phyloP scores from a whole-genome alignment of 2,329 filamentous ascomycete species.

The Pseudocercospora pini-densiflorae region DNA sequence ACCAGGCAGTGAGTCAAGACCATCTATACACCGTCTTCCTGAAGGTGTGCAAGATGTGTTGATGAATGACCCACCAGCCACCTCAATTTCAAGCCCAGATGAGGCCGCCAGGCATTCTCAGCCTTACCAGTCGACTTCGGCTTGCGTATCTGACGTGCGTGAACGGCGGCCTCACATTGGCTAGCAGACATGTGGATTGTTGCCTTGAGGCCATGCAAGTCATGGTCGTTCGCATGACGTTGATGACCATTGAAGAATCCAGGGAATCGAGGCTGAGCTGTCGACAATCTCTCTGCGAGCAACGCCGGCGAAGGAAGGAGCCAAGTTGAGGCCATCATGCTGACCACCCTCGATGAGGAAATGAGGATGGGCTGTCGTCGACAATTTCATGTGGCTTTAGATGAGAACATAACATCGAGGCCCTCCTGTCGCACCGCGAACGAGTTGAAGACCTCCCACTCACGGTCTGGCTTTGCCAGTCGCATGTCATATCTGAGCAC shows the following conservation, averaged over 20 bases:
- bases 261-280: too few relatives aligned
- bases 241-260: not conserved
- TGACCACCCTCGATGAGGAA: too few relatives aligned
- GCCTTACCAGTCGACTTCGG: not conserved
- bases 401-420: slow-evolving; percentile 15
- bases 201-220: not conserved
- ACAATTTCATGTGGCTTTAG: too few relatives aligned
- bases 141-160: not conserved
- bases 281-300: too few relatives aligned
- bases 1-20: not conserved
- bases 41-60: not conserved
- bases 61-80: not conserved
- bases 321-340: too few relatives aligned
- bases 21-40: not conserved
- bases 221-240: not conserved
- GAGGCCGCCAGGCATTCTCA: not conserved
- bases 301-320: too few relatives aligned
- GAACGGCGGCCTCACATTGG: not conserved
- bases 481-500: slow-evolving; percentile 21
- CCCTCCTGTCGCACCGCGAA: slow-evolving; percentile 24
- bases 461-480: slow-evolving; percentile 16
- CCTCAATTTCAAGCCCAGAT: not conserved
- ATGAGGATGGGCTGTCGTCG: too few relatives aligned
- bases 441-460: slow-evolving; percentile 17
- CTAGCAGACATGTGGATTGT: not conserved